Evolutionary conservation across 2,329 filamentous ascomycete genomes (phyloP).

Genomic region (Fusarium penzigii): DNA sequence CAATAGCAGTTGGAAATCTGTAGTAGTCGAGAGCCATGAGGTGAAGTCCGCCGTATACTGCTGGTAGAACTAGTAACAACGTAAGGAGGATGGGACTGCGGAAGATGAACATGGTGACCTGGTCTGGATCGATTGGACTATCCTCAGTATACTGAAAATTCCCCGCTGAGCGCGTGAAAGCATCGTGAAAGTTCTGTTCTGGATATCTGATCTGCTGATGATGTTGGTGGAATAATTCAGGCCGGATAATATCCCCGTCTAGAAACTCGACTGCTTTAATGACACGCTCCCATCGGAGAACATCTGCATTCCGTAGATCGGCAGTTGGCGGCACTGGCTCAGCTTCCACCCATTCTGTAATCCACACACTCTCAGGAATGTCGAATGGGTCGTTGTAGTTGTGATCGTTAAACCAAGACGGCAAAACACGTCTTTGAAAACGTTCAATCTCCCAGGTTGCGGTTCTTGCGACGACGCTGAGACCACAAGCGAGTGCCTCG

Average conservation of each 20-base stretch:
- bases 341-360: conserved; percentile 6
- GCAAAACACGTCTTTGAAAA: conserved; percentile 4
- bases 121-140: conserved; percentile 7
- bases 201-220: conserved; percentile 2
- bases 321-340: conserved; percentile 1
- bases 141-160: conserved; percentile 11
- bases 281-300: conserved; percentile 6
- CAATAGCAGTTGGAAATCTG: neutral
- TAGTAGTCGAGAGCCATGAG: neutral
- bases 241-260: conserved; percentile 1
- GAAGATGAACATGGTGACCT: conserved; percentile 7
- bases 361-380: conserved; percentile 2
- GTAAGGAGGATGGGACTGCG: conserved; percentile 4
- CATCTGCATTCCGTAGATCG: conserved; percentile 2
- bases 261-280: conserved; percentile 5
- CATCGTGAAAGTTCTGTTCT: conserved; percentile 9
- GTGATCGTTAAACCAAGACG: conserved; percentile 5
- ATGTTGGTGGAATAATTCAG: conserved; percentile 3
- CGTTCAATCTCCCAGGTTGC: conserved; percentile 3
- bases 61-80: conserved; percentile 2
- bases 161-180: conserved; percentile 8
- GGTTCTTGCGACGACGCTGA: conserved; percentile 5
- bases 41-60: conserved; percentile 7
- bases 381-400: conserved; percentile 4
- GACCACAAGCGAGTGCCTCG: conserved; percentile 2